Percentiles rank a stretch among this genome's conserved stretches.
Conservation (phyloP, 2,329 filamentous ascomycete species). For the Lomentospora prolificans region DNA sequence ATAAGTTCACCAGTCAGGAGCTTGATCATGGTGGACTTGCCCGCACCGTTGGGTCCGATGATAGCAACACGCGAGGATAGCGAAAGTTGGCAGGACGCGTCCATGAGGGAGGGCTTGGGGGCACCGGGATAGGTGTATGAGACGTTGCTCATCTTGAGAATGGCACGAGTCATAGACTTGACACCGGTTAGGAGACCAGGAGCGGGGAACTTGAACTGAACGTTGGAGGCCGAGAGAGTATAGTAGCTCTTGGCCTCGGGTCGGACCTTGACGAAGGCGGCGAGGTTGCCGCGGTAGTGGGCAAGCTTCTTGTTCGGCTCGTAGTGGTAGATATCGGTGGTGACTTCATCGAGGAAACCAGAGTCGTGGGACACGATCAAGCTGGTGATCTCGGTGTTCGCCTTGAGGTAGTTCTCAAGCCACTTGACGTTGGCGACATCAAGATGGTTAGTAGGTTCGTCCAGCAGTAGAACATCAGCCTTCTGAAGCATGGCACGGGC, state of each 20-base stretch:
- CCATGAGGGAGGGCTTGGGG: conserved; percentile 73
- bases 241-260: conserved; percentile 98
- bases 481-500: conserved; percentile 93
- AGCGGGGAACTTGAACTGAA: conserved; percentile 96
- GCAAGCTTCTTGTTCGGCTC: conserved; percentile 89
- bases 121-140: conserved; percentile 90
- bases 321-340: conserved; percentile 98
- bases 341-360: conserved; percentile 91
- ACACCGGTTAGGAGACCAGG: conserved; percentile 91
- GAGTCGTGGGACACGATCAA: conserved; percentile 99
- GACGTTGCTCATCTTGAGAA: conserved; percentile 88
- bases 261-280: conserved; percentile 75
- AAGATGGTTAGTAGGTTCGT: conserved; percentile 98
- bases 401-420: conserved; percentile 90
- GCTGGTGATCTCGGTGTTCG: conserved; percentile 92
- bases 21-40: conserved; percentile 98
- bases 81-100: conserved; percentile 79
- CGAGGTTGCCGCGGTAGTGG: conserved; percentile 74
- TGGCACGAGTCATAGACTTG: conserved; percentile 88
- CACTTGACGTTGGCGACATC: conserved; percentile 94
- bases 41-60: conserved; percentile 94
- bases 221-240: conserved; percentile 76
- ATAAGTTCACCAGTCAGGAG: conserved; percentile 87
- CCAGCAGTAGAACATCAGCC: conserved; percentile 90
- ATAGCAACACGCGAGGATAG: conserved; percentile 92